These are phyloP conservation scores for Aristolochia contorta DNA, from an alignment of 164 flowering plant species.

Conservation along the genomic window DNA sequence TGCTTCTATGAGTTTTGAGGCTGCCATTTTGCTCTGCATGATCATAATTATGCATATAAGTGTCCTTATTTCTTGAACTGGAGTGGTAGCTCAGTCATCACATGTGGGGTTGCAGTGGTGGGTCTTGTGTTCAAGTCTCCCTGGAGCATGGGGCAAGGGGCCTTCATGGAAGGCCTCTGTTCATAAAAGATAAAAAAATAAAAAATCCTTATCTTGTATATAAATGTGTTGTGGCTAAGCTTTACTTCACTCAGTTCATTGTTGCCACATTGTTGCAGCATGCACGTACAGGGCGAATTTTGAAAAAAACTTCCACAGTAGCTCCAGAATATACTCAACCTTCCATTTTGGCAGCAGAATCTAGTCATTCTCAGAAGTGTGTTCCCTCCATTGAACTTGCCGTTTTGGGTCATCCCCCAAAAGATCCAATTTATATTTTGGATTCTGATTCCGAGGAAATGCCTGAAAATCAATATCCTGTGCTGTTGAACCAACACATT, in stretches of 20 bases:
- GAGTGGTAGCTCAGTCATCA: too few relatives aligned
- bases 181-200: too few relatives aligned
- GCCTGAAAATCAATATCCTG: constrained; percentile 12
- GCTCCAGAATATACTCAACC: constrained; percentile 29
- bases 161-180: too few relatives aligned
- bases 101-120: too few relatives aligned
- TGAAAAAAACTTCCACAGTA: constrained; percentile 41
- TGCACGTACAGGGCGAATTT: constrained; percentile 38
- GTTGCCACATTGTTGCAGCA: constrained; percentile 25
- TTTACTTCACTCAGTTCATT: neutral
- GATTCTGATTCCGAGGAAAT: constrained; percentile 17
- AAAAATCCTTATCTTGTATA: too few relatives aligned
- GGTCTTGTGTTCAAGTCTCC: too few relatives aligned
- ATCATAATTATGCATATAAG: too few relatives aligned
- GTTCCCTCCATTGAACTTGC: constrained; percentile 42
- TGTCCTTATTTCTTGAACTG: too few relatives aligned
- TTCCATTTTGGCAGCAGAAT: constrained; percentile 32
- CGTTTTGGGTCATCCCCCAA: constrained; percentile 38
- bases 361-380: constrained; percentile 21
- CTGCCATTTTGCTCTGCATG: too few relatives aligned
- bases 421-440: constrained; percentile 35
- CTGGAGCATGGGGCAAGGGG: too few relatives aligned
- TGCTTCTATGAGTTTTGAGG: too few relatives aligned
- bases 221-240: too few relatives aligned
- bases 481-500: constrained; percentile 12